phyloP scores from a whole-genome alignment of 2,329 filamentous ascomycete species.

The Verticillium dahliae region DNA sequence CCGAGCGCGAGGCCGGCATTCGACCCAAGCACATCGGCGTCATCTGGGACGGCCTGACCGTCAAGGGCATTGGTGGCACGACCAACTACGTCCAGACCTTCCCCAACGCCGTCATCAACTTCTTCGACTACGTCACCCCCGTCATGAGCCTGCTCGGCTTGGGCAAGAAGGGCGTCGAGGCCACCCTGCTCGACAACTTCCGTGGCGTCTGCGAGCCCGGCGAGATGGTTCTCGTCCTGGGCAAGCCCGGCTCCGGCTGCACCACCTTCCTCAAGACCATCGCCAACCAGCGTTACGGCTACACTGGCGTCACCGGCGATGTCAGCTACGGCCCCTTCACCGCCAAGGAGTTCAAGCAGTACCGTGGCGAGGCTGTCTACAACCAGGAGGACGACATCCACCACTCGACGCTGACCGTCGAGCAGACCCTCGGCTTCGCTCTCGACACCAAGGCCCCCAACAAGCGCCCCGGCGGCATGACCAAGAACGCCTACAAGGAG shows the following conservation, averaged over 20 bases:
- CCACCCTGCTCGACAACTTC: conserved; percentile 69
- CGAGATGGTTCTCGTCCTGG: conserved; percentile 83
- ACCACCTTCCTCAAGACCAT: conserved; percentile 65
- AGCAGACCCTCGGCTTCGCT: conserved; percentile 80
- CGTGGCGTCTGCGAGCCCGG: conserved; percentile 67
- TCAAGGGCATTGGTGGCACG: conserved; percentile 67
- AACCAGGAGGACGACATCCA: conserved; percentile 84
- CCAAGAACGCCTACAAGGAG: conserved; percentile 68
- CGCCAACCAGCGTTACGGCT: conserved; percentile 56
- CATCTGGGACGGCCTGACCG: conserved; percentile 70
- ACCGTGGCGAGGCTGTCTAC: conserved; percentile 78
- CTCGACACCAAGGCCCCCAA: conserved; percentile 79
- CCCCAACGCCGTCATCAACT: conserved; percentile 68
- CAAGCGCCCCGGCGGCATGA: conserved; percentile 69
- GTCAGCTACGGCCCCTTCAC: conserved; percentile 72
- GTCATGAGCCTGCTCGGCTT: conserved; percentile 56
- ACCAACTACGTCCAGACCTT: conserved; percentile 71
- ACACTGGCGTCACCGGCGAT: conserved; percentile 55
- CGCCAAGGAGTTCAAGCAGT: conserved; percentile 64
- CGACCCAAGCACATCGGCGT: conserved; percentile 74
- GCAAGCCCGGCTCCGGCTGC: conserved; percentile 67
- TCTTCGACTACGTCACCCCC: conserved; percentile 68
- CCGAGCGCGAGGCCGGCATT: conserved; percentile 72
- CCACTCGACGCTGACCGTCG: conserved; percentile 77
- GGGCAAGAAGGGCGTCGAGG: conserved; percentile 62